phyloP scores from a whole-genome alignment of 2,329 filamentous ascomycete genomes.

The Xenoacremonium recifei region DNA sequence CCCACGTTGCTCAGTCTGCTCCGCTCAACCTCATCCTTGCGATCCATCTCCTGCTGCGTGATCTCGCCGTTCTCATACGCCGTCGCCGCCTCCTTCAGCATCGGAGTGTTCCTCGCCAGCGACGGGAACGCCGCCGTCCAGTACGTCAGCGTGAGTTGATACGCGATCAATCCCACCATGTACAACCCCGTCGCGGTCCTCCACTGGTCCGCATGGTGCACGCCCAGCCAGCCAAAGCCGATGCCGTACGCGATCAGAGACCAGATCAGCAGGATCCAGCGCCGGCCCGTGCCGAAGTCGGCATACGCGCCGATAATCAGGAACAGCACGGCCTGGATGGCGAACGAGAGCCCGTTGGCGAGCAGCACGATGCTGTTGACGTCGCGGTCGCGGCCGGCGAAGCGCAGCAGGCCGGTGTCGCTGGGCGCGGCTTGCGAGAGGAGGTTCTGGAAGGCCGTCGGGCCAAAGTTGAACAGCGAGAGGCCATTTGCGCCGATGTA shows the following conservation, averaged over 20 bases:
- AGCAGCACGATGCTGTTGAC: conserved; percentile 65
- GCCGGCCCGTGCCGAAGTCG: conserved; percentile 65
- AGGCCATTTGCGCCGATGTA: conserved; percentile 67
- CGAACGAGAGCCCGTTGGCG: conserved; percentile 66
- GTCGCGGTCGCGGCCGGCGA: conserved; percentile 56
- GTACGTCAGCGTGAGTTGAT: conserved; percentile 66
- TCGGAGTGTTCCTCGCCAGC: conserved; percentile 35
- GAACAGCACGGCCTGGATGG: conserved; percentile 60
- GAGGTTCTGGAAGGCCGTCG: conserved; percentile 64
- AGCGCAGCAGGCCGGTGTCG: conserved; percentile 49
- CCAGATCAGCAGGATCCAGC: conserved; percentile 60
- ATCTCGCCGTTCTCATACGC: conserved; percentile 44
- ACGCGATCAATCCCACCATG: conserved; percentile 64
- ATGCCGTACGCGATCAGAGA: conserved; percentile 61
- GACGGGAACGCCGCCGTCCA: conserved; percentile 60
- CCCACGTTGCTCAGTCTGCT: conserved; percentile 62
- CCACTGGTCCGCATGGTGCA: conserved; percentile 61
- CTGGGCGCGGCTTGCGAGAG: conserved; percentile 58
- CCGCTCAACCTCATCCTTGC: conserved; percentile 59
- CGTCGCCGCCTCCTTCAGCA: conserved; percentile 31
- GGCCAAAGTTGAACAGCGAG: conserved; percentile 62
- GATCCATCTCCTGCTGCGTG: conserved; percentile 58
- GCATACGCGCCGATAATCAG: conserved; percentile 51
- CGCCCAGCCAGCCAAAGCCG: conserved; percentile 66
- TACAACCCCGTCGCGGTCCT: conserved; percentile 59